A percentile compares a stretch with the other conserved stretches of the same genome.
Conservation (phyloP, 345 rosid species). For the Leavenworthia alabamica region DNA sequence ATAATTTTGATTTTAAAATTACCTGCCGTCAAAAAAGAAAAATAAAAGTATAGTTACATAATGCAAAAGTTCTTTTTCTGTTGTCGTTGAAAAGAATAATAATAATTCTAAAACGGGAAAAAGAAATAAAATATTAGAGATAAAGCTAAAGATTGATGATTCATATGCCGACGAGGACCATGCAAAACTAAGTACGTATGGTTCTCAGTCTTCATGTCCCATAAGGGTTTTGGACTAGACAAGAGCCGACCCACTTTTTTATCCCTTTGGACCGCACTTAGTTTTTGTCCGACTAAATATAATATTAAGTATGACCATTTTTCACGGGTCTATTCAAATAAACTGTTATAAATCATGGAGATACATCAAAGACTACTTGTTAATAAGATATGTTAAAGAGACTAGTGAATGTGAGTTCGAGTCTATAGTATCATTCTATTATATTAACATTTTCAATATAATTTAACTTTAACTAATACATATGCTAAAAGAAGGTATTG, state of each 20-base stretch:
- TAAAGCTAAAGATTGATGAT: constrained; percentile 10
- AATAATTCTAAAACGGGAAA: neutral
- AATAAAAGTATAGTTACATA: neutral
- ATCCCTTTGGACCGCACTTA: constrained; percentile 13
- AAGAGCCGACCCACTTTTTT: constrained; percentile 11
- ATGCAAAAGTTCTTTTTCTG: neutral
- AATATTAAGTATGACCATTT: too few species aligned
- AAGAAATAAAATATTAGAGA: neutral
- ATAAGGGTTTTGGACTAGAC: neutral
- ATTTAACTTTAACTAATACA: too few species aligned
- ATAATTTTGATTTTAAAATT: neutral
- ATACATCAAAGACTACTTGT: too few species aligned
- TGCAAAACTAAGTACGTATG: constrained; percentile 6
- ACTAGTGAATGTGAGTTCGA: too few species aligned
- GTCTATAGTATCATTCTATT: too few species aligned
- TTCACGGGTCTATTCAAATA: too few species aligned
- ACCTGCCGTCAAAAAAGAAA: neutral
- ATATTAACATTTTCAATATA: too few species aligned
- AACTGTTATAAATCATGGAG: too few species aligned
- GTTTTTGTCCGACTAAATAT: constrained; percentile 20
- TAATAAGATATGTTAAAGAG: too few species aligned
- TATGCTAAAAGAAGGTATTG: too few species aligned
- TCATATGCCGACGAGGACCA: constrained; percentile 9
- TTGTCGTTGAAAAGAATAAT: neutral
- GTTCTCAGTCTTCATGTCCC: constrained; percentile 3